Percentiles rank a stretch among this genome's conserved stretches.
phyloP scores from a whole-genome alignment of 1,284 basidiomycete species.

The Ceratobasidium sp. region DNA sequence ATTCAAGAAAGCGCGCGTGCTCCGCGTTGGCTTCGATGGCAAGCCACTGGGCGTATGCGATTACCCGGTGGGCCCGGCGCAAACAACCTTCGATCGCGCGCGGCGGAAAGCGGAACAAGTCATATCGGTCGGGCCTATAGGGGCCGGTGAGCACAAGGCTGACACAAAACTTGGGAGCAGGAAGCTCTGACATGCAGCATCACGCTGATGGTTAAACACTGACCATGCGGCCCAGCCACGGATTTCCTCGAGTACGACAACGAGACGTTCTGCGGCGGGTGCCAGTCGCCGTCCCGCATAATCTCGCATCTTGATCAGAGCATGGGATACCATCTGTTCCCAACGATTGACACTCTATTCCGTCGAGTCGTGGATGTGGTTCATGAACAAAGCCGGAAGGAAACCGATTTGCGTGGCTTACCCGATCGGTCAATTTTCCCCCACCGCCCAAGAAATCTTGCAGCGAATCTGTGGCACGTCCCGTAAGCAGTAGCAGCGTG shows the following conservation, averaged over 20 bases:
- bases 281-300: constrained; percentile 74
- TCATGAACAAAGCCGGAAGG: constrained; percentile 6
- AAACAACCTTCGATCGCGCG: constrained; percentile 67
- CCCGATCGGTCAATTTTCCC: constrained; percentile 83
- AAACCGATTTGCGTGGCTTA: constrained; percentile 55
- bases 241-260: constrained; percentile 78
- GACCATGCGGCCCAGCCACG: constrained; percentile 80
- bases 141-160: constrained; percentile 34
- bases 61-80: constrained; percentile 65
- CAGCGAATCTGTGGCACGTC: constrained; percentile 73
- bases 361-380: constrained; percentile 1
- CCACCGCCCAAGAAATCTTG: constrained; percentile 78
- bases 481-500: constrained; percentile 76
- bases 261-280: constrained; percentile 79
- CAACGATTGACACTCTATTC: constrained; percentile 64
- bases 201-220: constrained; percentile 53
- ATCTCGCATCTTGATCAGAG: constrained; percentile 77
- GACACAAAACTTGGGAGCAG: constrained; percentile 10
- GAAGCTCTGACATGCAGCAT: constrained; percentile 30
- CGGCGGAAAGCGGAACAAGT: constrained; percentile 65
- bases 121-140: constrained; percentile 63
- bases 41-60: constrained; percentile 75
- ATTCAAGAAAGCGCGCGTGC: constrained; percentile 76
- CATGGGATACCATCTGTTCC: constrained; percentile 77
- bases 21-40: constrained; percentile 73